A percentile compares a stretch with the other conserved stretches of the same genome.
Evolutionary conservation across 805 yeast species (phyloP).

Genomic region (Deakozyma indianensis): DNA sequence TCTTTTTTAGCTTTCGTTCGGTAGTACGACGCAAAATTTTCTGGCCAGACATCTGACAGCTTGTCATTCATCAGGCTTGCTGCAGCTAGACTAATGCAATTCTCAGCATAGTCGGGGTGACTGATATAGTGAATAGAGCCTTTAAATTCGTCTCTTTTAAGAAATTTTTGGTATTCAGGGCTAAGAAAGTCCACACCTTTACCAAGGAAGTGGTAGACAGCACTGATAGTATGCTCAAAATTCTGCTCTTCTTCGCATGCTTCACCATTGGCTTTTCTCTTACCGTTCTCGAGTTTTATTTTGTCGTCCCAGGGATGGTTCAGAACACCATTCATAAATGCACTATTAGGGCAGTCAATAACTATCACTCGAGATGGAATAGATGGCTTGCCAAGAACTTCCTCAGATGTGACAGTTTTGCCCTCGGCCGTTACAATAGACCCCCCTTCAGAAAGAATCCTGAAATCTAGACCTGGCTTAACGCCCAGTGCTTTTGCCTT

Average conservation of each 20-base stretch:
- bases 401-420: constrained; percentile 41
- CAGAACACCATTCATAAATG: constrained; percentile 27
- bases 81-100: constrained; percentile 43
- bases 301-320: neutral
- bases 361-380: constrained; percentile 46
- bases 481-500: constrained; percentile 60
- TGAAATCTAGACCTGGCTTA: constrained; percentile 46
- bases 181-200: constrained; percentile 32
- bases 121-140: constrained; percentile 46
- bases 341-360: constrained; percentile 52
- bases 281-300: constrained; percentile 4
- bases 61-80: constrained; percentile 27
- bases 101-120: constrained; percentile 52
- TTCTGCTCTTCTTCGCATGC: constrained; percentile 7
- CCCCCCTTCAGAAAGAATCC: constrained; percentile 44
- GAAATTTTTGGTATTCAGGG: constrained; percentile 5
- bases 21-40: constrained; percentile 13
- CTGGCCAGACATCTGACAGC: constrained; percentile 17
- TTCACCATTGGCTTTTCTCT: constrained; percentile 1
- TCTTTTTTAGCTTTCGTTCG: constrained; percentile 6
- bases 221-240: constrained; percentile 22
- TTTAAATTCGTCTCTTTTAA: constrained; percentile 29
- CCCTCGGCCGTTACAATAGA: constrained; percentile 48
- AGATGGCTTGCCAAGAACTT: constrained; percentile 56
- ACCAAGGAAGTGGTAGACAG: constrained; percentile 71